A percentile compares a stretch with the other conserved stretches of the same genome.
Conservation (phyloP, 306 rosid species). For the Datisca glomerata region DNA sequence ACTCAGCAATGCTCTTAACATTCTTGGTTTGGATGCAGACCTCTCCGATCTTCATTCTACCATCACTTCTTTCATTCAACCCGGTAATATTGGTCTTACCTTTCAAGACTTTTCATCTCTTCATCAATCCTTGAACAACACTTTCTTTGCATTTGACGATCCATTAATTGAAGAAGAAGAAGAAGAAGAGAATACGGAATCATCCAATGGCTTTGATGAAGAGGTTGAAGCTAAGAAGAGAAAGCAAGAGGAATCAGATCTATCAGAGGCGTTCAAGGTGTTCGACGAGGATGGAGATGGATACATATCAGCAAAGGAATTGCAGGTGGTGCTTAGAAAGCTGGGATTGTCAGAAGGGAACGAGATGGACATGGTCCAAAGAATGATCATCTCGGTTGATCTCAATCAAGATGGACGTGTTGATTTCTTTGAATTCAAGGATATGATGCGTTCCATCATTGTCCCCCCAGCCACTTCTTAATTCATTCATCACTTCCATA, state of each 20-base stretch:
- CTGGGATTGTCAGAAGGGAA: conserved; percentile 58
- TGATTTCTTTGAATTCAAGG: conserved; percentile 69
- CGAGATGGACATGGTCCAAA: conserved; percentile 43
- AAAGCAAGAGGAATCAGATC: conserved; percentile 46
- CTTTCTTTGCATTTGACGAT: conserved; percentile 23
- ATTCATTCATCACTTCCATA: too few species aligned
- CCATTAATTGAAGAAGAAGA: neutral
- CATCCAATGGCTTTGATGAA: too few species aligned
- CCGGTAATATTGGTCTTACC: conserved; percentile 38
- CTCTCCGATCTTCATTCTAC: conserved; percentile 28
- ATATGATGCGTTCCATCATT: conserved; percentile 62
- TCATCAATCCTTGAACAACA: conserved; percentile 47
- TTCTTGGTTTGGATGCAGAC: conserved; percentile 47
- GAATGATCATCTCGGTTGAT: conserved; percentile 68
- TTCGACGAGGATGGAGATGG: conserved; percentile 85
- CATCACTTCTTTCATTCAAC: conserved; percentile 26
- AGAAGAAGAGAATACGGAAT: conserved; percentile 4
- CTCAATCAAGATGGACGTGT: conserved; percentile 67
- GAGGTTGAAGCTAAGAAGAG: too few species aligned
- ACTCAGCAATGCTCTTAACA: conserved; percentile 37
- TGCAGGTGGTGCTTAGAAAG: conserved; percentile 59
- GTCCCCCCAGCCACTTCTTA: conserved; percentile 17
- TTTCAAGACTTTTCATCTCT: conserved; percentile 48
- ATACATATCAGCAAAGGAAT: conserved; percentile 60
- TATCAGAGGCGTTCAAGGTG: conserved; percentile 81